Evolutionary conservation across 2,329 filamentous ascomycete species (phyloP), one percentile per base, ranked within the genome.

Genomic region (Ambrosiella beaveri): DNA sequence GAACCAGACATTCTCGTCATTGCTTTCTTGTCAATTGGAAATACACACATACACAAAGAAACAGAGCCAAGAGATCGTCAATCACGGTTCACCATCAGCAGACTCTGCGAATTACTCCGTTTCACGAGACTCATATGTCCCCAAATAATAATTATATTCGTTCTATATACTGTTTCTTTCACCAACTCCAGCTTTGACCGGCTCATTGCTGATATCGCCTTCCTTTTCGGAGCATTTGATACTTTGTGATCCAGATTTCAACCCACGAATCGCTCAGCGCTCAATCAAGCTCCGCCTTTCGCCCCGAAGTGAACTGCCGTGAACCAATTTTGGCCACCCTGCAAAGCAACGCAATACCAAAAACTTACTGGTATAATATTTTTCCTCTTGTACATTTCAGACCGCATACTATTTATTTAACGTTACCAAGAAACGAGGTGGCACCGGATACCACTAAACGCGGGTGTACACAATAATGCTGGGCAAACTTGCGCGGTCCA

Each of bases 401-500:
- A 7, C 8, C 13, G 19, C 35, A 13, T 36, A 19, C 19, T 27
- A n/a, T 35, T 15, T 6, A 7, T 47, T 36, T 27, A 9, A 3
- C 19, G 19, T 51, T 51, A 51, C 38, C 17, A 44, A 17, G 39
- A 44, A 44, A 55, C 37, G n/a, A 55, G 17, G 15, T 55, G 35
- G 15, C 53, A 8, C 38, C 17, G 38, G 35, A 27, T 55, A 19
- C 53, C 5, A 55, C 15, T 27, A 35, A n/a, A n/a, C 12, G 15
- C 50, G 50, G 49, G 36, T 35, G 50, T 27, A 27, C 7, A 36
- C 52, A n/a, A 44, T 41, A 11, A 60, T 60, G 59, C 44, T 60
- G n/a, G 45, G 59, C 52, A 60, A 60, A 55, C 52, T 60, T 35
- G 27, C 51, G n/a, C 50, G 59, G 11, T 57, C 59, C 17, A 60